A percentile compares a stretch with the other conserved stretches of the same genome.
phyloP scores from a whole-genome alignment of 1,284 basidiomycete genomes.

The Omphalotus olearius region DNA sequence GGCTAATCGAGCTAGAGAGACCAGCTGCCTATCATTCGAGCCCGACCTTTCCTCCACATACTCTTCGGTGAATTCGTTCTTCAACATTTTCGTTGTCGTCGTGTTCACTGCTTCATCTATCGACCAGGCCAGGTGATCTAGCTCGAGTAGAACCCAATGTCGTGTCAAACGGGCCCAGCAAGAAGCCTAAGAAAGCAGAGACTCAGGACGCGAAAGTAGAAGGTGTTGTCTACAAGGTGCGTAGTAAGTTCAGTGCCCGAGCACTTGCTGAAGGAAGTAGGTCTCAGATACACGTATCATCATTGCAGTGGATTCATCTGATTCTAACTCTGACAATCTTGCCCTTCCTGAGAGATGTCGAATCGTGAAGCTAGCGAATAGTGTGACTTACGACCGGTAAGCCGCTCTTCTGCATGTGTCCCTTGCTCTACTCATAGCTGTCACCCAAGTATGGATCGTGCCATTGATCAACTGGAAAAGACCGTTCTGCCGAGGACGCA shows the following conservation, averaged over 20 bases:
- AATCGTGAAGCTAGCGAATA: slow-evolving; percentile 87
- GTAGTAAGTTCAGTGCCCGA: slow-evolving; percentile 10
- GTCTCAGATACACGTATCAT: slow-evolving; percentile 75
- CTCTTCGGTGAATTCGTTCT: slow-evolving; percentile 53
- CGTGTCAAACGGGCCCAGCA: slow-evolving; percentile 25
- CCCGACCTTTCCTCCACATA: slow-evolving; percentile 78
- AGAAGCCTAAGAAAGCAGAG: slow-evolving; percentile 40
- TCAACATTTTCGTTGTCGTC: neutral
- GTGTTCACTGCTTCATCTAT: neutral
- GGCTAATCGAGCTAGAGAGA: slow-evolving; percentile 83
- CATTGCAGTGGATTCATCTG: slow-evolving; percentile 66
- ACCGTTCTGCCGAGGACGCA: slow-evolving; percentile 20
- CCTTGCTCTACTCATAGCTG: neutral
- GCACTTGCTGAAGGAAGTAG: slow-evolving; percentile 21
- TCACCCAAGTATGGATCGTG: slow-evolving; percentile 73
- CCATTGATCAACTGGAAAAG: slow-evolving; percentile 63
- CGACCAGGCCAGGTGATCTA: slow-evolving; percentile 68
- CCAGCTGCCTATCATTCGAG: slow-evolving; percentile 77
- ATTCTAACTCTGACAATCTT: slow-evolving; percentile 55
- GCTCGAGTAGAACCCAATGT: slow-evolving; percentile 78
- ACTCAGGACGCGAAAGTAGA: slow-evolving; percentile 45
- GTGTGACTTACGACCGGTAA: slow-evolving; percentile 86
- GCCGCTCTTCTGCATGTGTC: neutral
- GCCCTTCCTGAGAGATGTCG: slow-evolving; percentile 83
- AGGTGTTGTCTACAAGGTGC: slow-evolving; percentile 81